phyloP scores from a whole-genome alignment of 2,329 filamentous ascomycete genomes.

The Hypomyces rosellus region DNA sequence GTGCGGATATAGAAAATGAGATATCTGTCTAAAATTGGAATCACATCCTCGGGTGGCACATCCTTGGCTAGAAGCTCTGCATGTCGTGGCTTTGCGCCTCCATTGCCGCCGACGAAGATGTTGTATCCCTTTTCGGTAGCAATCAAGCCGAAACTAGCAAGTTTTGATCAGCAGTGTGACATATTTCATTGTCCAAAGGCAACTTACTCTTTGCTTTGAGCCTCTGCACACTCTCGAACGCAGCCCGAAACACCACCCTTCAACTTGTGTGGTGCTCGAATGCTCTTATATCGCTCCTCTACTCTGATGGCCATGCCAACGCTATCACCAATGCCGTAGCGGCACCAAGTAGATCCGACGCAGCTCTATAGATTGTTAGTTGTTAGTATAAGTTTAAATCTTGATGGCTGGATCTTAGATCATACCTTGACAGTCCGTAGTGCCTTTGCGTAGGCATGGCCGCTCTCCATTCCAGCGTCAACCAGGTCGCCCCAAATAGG shows the following conservation, averaged over 20 bases:
- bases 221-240: constrained; percentile 88
- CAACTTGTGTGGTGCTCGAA: constrained; percentile 83
- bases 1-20: constrained; percentile 92
- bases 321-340: constrained; percentile 82
- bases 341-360: constrained; percentile 86
- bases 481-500: constrained; percentile 77
- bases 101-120: constrained; percentile 84
- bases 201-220: constrained; percentile 79
- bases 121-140: constrained; percentile 92
- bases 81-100: constrained; percentile 77
- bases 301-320: constrained; percentile 84
- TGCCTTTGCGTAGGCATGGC: constrained; percentile 86
- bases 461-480: constrained; percentile 81
- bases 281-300: constrained; percentile 87
- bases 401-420: no score
- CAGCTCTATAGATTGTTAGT: constrained; percentile 53
- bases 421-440: constrained; percentile 65
- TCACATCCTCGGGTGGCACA: constrained; percentile 72
- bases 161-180: neutral
- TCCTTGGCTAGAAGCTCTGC: constrained; percentile 81
- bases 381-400: no score
- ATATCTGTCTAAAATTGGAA: constrained; percentile 81
- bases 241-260: constrained; percentile 88
- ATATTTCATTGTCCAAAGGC: neutral
- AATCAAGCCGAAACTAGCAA: constrained; percentile 73